Evolutionary conservation across 768 basidiomycete species (phyloP).

Genomic region (Pleurotus tuber-regium): DNA sequence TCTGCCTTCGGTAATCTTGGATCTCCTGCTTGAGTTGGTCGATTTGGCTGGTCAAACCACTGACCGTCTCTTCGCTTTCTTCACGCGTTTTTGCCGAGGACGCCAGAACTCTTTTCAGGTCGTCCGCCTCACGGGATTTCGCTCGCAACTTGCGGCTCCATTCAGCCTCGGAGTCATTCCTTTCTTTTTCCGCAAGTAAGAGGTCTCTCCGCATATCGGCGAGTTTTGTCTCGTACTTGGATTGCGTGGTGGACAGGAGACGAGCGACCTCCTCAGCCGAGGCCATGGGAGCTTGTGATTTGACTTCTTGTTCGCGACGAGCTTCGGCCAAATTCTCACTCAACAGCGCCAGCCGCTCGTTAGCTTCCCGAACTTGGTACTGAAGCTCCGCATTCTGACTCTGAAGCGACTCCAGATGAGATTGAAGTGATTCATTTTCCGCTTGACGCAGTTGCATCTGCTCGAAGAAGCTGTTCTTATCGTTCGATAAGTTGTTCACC

Average conservation of each 20-base stretch:
- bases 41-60: conserved; percentile 53
- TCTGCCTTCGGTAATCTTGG: conserved; percentile 45
- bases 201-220: conserved; percentile 69
- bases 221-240: conserved; percentile 74
- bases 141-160: conserved; percentile 85
- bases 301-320: conserved; percentile 54
- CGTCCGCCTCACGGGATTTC: conserved; percentile 75
- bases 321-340: conserved; percentile 68
- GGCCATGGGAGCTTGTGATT: conserved; percentile 39
- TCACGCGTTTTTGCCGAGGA: conserved; percentile 58
- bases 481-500: conserved; percentile 62
- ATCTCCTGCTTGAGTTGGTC: conserved; percentile 47
- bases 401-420: conserved; percentile 70
- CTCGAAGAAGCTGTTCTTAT: conserved; percentile 83
- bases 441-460: conserved; percentile 86
- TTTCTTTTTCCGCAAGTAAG: conserved; percentile 69
- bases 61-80: conserved; percentile 50
- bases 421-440: conserved; percentile 81
- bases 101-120: conserved; percentile 58
- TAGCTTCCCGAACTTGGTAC: conserved; percentile 80
- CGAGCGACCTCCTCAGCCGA: conserved; percentile 70
- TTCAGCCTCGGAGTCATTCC: conserved; percentile 82
- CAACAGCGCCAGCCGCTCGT: conserved; percentile 68
- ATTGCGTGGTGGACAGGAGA: conserved; percentile 70
- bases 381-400: conserved; percentile 81